Conservation (phyloP, 1,284 basidiomycete genomes). For the Tranzscheliella williamsii region DNA sequence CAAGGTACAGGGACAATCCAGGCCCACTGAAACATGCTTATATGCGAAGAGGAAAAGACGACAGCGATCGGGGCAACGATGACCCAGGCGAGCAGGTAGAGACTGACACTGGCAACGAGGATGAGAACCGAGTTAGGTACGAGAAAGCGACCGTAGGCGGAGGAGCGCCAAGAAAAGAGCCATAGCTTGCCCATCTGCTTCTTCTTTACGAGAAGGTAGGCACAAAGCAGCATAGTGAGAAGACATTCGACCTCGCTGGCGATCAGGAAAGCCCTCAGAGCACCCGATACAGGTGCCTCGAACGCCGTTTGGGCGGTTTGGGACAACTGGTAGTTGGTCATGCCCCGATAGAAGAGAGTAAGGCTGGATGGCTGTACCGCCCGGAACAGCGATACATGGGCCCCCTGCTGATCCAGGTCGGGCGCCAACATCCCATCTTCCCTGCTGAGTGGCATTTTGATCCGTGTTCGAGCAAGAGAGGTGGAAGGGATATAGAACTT, state of each 20-base stretch:
- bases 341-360: too few species aligned
- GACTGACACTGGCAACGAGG: conserved; percentile 3
- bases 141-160: conserved; percentile 4
- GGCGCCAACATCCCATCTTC: too few species aligned
- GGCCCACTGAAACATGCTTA: background rate
- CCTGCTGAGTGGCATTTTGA: too few species aligned
- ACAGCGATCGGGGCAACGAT: background rate
- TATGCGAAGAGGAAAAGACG: background rate
- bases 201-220: conserved; percentile 18
- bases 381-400: too few species aligned
- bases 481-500: too few species aligned
- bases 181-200: conserved; percentile 9
- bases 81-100: conserved; percentile 10
- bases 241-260: conserved; percentile 9
- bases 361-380: too few species aligned
- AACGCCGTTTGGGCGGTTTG: too few species aligned
- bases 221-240: conserved; percentile 9
- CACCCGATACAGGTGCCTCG: too few species aligned
- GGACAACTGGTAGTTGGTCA: too few species aligned
- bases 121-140: conserved; percentile 22
- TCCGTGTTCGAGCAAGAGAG: too few species aligned
- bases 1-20: conserved; percentile 28
- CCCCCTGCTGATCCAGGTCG: too few species aligned
- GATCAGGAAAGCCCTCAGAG: too few species aligned
- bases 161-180: conserved; percentile 10